A percentile compares a stretch with the other conserved stretches of the same genome.
These are phyloP conservation scores for Aspergillus sergii DNA, from an alignment of 2,329 filamentous ascomycete species.

Conservation along the genomic window DNA sequence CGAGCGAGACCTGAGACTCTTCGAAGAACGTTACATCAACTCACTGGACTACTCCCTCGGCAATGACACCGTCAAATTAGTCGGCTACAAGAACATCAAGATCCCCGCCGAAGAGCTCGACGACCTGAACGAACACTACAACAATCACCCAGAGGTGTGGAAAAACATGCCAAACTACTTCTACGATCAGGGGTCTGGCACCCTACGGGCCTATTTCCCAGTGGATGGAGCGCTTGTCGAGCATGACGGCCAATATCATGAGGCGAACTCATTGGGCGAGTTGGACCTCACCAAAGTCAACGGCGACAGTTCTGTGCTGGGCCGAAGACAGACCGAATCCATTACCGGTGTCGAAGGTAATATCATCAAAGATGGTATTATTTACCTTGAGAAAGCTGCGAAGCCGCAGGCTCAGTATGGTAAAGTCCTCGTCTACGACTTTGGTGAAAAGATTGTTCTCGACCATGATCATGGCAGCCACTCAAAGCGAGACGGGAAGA, in stretches of 20 bases:
- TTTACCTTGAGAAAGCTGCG: background rate
- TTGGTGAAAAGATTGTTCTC: background rate
- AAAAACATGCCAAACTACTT: background rate
- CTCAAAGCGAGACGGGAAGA: background rate
- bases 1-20: background rate
- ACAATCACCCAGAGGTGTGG: background rate
- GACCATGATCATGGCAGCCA: background rate
- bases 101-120: background rate
- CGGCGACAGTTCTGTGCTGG: background rate
- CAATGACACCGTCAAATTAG: background rate
- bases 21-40: background rate
- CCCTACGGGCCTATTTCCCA: background rate
- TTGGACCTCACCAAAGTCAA: background rate
- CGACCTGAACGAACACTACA: conserved; percentile 1
- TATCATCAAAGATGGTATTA: background rate
- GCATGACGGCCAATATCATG: background rate
- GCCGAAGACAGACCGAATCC: background rate
- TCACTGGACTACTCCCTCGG: background rate
- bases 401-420: background rate
- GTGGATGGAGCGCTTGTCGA: background rate
- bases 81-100: background rate
- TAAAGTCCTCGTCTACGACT: background rate
- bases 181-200: background rate
- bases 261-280: background rate
- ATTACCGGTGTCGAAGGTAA: background rate